Evolutionary conservation across 1,139 yeast species (phyloP), one percentile per base, ranked within the genome.

Genomic region (Geotrichum klebahnii): DNA sequence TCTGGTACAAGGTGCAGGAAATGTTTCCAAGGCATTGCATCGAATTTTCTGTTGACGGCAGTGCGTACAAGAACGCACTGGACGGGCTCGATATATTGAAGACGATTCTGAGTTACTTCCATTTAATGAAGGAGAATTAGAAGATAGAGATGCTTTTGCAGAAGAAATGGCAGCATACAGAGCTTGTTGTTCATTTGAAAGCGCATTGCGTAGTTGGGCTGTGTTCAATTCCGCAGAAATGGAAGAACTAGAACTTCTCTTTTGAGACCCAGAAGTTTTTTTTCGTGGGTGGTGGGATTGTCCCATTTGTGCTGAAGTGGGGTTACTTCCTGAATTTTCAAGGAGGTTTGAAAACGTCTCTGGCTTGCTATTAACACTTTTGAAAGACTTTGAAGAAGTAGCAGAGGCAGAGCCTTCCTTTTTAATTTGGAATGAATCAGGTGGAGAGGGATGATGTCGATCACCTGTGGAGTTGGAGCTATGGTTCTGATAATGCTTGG

Each of bases 41-140:
- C 84, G 85, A 68, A 89, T 88, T 67, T 90, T 90, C 65, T 89
- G 97, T 64, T 90, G 97, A 49, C 97, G 80, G 65, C 97, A 90
- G 62, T 88, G 94, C 0, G 96, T 86, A 64, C 97, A 90, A 2
- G 95, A 84, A 0, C 96, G 85, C 1, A 89, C 95, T 0, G 96
- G 96, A 50, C 96, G 51, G 10, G 52, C 44, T 32, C 46, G 33
- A 16, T 35, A 32, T 19, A 24, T 33, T 20, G 22, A 23, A 9
- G 44, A 22, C 17, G 48, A 12, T 6, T 26, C 38, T 6, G 22
- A 14, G 16, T 29, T 3, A 23, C 16, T 14, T 6, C 37, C 17
- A 16, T 22, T 22, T 8, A 24, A 19, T 14, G 46, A 33, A 31
- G 22, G 16, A 8, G 38, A 20, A 20, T 12, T n/a, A 5, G n/a